phyloP scores from a whole-genome alignment of 2,329 filamentous ascomycete species.

The Dothiorella sarmentorum region DNA sequence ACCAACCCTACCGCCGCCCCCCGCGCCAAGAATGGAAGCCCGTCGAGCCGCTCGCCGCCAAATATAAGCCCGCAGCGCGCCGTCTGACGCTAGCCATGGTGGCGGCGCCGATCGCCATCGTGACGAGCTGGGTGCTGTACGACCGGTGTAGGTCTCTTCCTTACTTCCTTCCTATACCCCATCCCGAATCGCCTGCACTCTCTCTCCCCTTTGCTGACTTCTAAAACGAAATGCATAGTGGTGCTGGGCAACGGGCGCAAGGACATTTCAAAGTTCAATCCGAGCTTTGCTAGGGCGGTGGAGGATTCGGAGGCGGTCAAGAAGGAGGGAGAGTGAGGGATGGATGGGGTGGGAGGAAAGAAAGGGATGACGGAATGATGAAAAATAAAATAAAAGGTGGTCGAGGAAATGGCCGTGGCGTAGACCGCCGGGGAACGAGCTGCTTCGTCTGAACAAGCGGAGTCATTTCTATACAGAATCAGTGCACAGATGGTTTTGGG shows the following conservation, averaged over 20 bases:
- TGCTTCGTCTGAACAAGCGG: too few relatives aligned
- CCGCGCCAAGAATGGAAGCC: not conserved
- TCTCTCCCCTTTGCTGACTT: not conserved
- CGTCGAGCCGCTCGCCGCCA: not conserved
- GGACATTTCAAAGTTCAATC: not conserved
- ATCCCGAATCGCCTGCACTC: too few relatives aligned
- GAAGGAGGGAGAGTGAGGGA: not conserved
- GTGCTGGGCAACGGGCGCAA: not conserved
- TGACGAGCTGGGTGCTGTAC: conserved; percentile 33
- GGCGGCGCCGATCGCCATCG: conserved; percentile 32
- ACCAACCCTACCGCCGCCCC: not conserved
- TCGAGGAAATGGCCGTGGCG: not conserved
- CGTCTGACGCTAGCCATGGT: conserved; percentile 35
- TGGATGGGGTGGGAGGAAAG: not conserved
- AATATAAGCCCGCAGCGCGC: conserved; percentile 32
- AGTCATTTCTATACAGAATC: too few relatives aligned
- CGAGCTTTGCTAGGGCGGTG: not conserved
- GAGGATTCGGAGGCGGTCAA: not conserved
- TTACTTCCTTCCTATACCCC: too few relatives aligned
- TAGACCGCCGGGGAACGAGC: too few relatives aligned
- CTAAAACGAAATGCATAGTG: not conserved
- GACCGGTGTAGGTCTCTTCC: conserved; percentile 21
- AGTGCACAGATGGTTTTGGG: too few relatives aligned
- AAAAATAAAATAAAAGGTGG: not conserved
- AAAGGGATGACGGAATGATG: not conserved